phyloP scores from a whole-genome alignment of 345 rosid species.

The Syzygium jambos region DNA sequence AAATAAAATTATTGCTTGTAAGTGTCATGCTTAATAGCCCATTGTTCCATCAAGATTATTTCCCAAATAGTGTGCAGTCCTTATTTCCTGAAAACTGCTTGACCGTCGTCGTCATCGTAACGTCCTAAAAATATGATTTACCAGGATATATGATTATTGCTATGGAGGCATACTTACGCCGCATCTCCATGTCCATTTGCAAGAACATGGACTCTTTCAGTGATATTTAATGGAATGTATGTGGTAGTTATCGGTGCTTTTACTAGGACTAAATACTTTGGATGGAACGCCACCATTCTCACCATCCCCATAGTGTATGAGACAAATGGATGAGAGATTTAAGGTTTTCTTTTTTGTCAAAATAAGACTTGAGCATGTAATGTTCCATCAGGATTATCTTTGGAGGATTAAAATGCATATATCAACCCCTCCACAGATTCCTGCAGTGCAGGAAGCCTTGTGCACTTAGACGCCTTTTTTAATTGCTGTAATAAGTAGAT shows the following conservation, averaged over 20 bases:
- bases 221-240: background rate
- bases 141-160: background rate
- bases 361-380: background rate
- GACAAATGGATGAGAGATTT: background rate
- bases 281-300: background rate
- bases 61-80: too few species aligned
- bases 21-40: too few species aligned
- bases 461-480: background rate
- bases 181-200: background rate
- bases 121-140: background rate
- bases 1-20: too few species aligned
- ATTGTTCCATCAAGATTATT: too few species aligned
- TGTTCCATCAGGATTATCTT: background rate
- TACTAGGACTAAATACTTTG: background rate
- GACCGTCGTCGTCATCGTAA: background rate
- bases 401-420: background rate
- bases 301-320: too few species aligned
- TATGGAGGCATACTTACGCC: background rate
- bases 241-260: background rate
- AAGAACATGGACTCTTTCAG: background rate
- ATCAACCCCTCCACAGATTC: background rate
- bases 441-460: background rate
- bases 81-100: background rate
- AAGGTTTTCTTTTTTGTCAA: background rate
- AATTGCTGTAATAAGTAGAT: background rate